Base-by-base conservation (phyloP, 441 rosid species). In the Bocquillonia castaneifolia region DNA sequence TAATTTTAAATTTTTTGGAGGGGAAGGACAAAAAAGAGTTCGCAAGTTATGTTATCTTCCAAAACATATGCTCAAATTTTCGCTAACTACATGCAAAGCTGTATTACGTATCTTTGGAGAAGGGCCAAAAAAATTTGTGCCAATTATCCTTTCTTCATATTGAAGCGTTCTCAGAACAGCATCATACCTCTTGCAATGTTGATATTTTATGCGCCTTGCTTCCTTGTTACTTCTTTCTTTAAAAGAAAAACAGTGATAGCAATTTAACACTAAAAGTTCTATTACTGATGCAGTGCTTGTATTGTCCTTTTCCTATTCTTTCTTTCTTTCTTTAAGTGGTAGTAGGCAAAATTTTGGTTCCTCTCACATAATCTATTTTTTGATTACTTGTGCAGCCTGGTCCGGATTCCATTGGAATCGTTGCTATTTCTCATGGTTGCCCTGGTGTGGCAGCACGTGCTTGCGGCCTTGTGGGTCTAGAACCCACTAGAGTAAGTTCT, bases 381-480 rank as follows among this genome's bases (percentile, higher is more conserved):
- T 13, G 15, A 54, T 23, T 37, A 53, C 44, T 58, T 60, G 5
- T 72, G 78, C 82, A 93, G 99, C 99, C 99, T 93, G 99, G 99
- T 93, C 97, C 99, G 99, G 97, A 93, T 93, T 93, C 99, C 96
- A 85, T 93, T 83, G 99, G 99, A 91, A 93, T 93, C 96, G 80
- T 93, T 74, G 95, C 97, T 82, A 91, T 93, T 91, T 93, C 97
- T 81, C 95, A 93, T 79, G 91, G 95, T 83, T 85, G 97, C 92
- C 51, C 93, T 83, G 99, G 99, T 74, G 97, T 93, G 85, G 99
- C 99, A 84, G 99, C 99, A 73, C 97, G 99, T 61, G 99, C 99
- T 63, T 93, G 97, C 36, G 99, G 99, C 83, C 93, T 89, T 69
- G 99, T 93, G 68, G 93, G 99, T 81, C 90, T 93, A 40, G 99